Conservation (phyloP, 306 rosid genomes). For the Amphicarpaea edgeworthii region DNA sequence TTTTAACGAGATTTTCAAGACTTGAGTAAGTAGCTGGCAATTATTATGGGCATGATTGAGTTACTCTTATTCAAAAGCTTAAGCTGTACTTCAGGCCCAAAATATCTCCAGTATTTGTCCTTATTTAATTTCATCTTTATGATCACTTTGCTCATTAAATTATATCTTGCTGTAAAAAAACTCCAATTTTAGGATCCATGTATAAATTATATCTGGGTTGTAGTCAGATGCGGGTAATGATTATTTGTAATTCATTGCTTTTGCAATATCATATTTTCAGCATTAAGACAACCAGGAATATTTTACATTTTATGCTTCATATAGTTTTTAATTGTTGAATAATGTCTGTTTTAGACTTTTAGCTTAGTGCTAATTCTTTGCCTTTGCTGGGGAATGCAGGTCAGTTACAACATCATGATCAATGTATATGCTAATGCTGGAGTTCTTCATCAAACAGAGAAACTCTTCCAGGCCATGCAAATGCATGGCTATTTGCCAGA, state of each 20-base stretch:
- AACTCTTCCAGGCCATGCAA: conserved; percentile 74
- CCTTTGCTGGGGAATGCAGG: conserved; percentile 62
- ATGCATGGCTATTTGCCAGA: conserved; percentile 68
- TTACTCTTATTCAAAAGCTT: conserved; percentile 22
- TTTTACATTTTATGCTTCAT: conserved; percentile 14
- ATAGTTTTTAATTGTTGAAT: conserved; percentile 15
- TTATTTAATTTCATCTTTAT: not conserved
- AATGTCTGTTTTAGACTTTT: conserved; percentile 3
- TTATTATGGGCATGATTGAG: conserved; percentile 1
- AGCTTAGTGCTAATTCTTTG: conserved; percentile 39
- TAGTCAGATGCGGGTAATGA: conserved; percentile 27
- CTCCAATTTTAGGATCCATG: not conserved
- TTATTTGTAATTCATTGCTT: not conserved
- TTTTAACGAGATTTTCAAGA: conserved; percentile 24
- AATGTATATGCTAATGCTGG: conserved; percentile 83
- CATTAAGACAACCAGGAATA: not conserved
- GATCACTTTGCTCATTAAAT: conserved; percentile 8
- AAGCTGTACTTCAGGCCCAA: not conserved
- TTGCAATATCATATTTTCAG: not conserved
- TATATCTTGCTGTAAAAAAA: not conserved
- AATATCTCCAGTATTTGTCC: not conserved
- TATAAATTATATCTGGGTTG: not conserved
- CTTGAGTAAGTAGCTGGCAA: conserved; percentile 9
- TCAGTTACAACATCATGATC: conserved; percentile 89
- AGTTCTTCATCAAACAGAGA: conserved; percentile 62